Base-by-base conservation (phyloP, 129 eudicot species). In the Tagetes patula region DNA sequence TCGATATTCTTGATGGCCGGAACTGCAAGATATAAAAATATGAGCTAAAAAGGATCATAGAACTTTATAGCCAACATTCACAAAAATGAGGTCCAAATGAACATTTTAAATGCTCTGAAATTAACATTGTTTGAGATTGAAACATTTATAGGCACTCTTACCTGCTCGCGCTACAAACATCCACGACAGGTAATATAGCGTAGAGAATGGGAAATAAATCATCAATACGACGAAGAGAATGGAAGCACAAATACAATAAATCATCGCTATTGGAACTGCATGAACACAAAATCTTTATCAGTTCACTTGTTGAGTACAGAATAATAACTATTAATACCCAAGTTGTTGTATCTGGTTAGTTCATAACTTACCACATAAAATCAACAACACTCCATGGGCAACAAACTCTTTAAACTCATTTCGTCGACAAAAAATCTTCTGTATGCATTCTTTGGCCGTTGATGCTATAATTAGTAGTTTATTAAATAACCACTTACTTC, bases 141-240 rank as follows among this genome's bases (percentile, higher is more conserved):
- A 50, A 50, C 30, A 13, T 13, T 13, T 3, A 12, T 8, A 27
- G 1, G n/a, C 6, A 50, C 10, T 31, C 71, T 8, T 67, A 67
- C 71, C 71, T 27, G 45, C 40, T 43, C 8, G 45, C 5, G 20
- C 3, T 45, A 27, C 40, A 67, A 46, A 7, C 71, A 43, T 67
- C 71, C 71, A 67, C 3, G 31, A 45, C 3, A 67, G 39, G 30
- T 30, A 45, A 45, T 67, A 67, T 27, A 67, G 12, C 71, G 45
- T 45, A 45, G 0, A 45, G 10, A 67, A 67, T 4, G 71, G 30
- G 3, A 67, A 45, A 45, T 43, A 45, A 45, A 67, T 9, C 56
- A 67, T 9, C 39, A 45, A 30, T 30, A 45, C 33, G 40, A 67
- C 27, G 40, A 9, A 8, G 38, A 11, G 54, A 43, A 66, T 5